Conservation (phyloP, 306 rosid genomes). For the Quercus cerris region DNA sequence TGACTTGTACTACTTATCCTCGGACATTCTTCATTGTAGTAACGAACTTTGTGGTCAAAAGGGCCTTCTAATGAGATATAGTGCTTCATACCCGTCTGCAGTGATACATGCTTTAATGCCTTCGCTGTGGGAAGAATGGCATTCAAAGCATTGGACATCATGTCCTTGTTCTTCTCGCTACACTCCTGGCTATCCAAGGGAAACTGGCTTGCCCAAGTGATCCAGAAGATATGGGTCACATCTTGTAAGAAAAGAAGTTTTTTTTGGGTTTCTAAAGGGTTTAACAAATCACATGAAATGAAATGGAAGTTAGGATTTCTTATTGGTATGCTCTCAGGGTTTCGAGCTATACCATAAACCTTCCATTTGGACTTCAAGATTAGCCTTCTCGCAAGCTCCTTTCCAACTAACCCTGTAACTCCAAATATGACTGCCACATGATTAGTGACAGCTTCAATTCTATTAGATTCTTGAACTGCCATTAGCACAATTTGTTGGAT, state of each 20-base stretch:
- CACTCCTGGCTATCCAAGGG: conserved; percentile 54
- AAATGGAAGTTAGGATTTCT: conserved; percentile 51
- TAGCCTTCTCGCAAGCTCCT: conserved; percentile 54
- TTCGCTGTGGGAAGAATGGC: conserved; percentile 45
- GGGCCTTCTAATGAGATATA: conserved; percentile 59
- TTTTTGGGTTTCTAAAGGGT: conserved; percentile 49
- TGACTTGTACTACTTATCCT: conserved; percentile 30
- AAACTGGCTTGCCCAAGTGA: conserved; percentile 89
- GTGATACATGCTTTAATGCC: conserved; percentile 67
- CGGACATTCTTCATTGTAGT: conserved; percentile 59
- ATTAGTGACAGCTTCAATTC: conserved; percentile 12
- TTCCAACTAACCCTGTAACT: conserved; percentile 85
- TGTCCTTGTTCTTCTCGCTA: conserved; percentile 58
- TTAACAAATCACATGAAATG: conserved; percentile 75
- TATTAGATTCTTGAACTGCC: conserved; percentile 32
- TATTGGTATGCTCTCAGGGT: conserved; percentile 35
- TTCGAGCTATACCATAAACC: conserved; percentile 84
- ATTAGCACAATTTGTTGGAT: conserved; percentile 20
- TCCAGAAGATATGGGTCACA: conserved; percentile 86
- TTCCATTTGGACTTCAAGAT: conserved; percentile 59
- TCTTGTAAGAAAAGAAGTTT: conserved; percentile 49
- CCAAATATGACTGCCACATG: conserved; percentile 81
- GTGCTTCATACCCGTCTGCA: conserved; percentile 92
- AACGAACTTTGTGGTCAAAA: conserved; percentile 14
- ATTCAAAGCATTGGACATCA: conserved; percentile 71